Evolutionary conservation across 495 filamentous ascomycete species (phyloP).

Genomic region (Aspergillus asperescens): DNA sequence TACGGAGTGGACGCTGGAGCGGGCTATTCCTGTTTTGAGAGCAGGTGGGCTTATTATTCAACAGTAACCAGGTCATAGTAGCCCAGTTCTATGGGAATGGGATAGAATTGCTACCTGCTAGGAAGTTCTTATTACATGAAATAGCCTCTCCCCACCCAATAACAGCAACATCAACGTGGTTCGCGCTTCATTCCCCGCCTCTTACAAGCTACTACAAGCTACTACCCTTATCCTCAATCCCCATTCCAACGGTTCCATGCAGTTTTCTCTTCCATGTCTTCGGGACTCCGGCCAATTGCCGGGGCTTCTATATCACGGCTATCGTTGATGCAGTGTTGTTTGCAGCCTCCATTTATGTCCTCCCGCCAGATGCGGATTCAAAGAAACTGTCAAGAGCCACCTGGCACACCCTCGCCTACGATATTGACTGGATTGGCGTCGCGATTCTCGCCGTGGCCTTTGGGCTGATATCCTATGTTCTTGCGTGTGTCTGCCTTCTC

Average conservation of each 20-base stretch:
- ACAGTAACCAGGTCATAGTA: too few relatives aligned
- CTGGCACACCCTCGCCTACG: background rate
- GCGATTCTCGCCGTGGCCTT: background rate
- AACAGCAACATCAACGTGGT: too few relatives aligned
- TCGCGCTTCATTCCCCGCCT: too few relatives aligned
- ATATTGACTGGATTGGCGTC: background rate
- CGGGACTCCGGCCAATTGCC: too few relatives aligned
- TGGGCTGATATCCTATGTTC: background rate
- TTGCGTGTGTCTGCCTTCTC: background rate
- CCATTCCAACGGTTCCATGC: too few relatives aligned
- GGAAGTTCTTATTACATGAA: too few relatives aligned
- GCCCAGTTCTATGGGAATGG: too few relatives aligned
- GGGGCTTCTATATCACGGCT: slow-evolving; percentile 1
- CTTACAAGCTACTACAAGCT: too few relatives aligned
- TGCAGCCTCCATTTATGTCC: background rate
- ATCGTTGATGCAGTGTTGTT: background rate
- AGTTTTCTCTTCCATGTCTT: too few relatives aligned
- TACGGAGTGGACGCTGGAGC: slow-evolving; percentile 28
- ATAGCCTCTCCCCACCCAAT: too few relatives aligned
- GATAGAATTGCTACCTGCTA: too few relatives aligned
- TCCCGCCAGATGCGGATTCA: background rate
- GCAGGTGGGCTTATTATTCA: slow-evolving; percentile 13
- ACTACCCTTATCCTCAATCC: too few relatives aligned
- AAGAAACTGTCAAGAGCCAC: background rate
- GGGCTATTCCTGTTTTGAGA: slow-evolving; percentile 20